phyloP scores from a whole-genome alignment of 1,139 yeast species.

The Scheffersomyces segobiensis region DNA sequence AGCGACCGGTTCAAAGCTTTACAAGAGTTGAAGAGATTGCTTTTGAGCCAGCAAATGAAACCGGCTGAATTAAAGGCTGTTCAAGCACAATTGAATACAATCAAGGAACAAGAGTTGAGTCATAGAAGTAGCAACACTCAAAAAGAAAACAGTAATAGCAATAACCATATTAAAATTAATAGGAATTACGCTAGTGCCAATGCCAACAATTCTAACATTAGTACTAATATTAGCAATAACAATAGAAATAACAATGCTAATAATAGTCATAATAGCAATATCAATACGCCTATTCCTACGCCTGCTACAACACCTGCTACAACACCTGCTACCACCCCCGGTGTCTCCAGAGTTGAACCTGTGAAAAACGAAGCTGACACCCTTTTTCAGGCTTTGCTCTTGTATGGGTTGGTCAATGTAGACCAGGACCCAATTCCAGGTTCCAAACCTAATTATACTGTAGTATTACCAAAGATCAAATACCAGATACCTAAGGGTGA shows the following conservation, averaged over 20 bases:
- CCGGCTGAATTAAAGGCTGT: constrained; percentile 43
- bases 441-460: constrained; percentile 37
- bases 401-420: constrained; percentile 38
- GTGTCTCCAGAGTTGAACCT: not conserved
- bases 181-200: not conserved
- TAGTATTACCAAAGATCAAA: constrained; percentile 39
- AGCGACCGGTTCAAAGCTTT: constrained; percentile 44
- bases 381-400: constrained; percentile 33
- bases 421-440: constrained; percentile 49
- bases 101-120: constrained; percentile 36
- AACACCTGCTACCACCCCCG: constrained; percentile 10
- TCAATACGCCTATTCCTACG: constrained; percentile 14
- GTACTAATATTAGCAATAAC: no score
- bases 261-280: no score
- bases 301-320: constrained; percentile 17
- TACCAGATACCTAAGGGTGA: constrained; percentile 20
- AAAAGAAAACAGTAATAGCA: no score
- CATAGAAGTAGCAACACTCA: constrained; percentile 1
- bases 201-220: constrained; percentile 1
- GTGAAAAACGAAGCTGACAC: constrained; percentile 7
- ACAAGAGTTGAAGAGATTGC: constrained; percentile 40
- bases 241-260: no score
- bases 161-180: no score
- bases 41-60: constrained; percentile 40
- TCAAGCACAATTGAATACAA: constrained; percentile 34